Evolutionary conservation across 208 protist species (phyloP).

Genomic region (Leishmania major): DNA sequence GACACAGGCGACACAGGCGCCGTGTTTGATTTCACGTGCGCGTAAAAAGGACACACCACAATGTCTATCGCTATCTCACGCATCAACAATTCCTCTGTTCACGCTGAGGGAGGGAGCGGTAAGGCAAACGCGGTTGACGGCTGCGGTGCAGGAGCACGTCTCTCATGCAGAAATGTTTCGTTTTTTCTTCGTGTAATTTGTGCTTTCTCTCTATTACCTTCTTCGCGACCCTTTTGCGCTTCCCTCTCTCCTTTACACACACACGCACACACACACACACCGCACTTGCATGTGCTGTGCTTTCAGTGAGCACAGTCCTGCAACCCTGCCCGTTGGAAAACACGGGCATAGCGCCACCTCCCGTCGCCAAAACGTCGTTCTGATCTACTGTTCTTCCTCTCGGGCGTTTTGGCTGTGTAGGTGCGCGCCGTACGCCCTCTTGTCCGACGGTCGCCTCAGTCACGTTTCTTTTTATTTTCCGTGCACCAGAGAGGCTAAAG

Average conservation of each 20-base stretch:
- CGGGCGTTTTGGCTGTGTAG: background rate
- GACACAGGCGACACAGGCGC: background rate
- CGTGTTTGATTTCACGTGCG: background rate
- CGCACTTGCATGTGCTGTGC: background rate
- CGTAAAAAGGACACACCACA: background rate
- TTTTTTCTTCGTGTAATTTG: background rate
- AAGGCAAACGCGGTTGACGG: too few relatives aligned
- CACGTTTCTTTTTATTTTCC: background rate
- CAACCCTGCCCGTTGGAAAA: background rate
- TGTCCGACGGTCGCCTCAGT: background rate
- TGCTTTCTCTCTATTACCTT: background rate
- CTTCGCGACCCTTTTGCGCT: background rate
- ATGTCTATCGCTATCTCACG: too few relatives aligned
- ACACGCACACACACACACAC: background rate
- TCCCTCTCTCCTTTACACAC: background rate
- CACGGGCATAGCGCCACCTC: background rate
- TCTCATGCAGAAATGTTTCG: background rate
- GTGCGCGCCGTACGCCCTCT: background rate
- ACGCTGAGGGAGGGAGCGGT: too few relatives aligned
- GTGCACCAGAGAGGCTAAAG: background rate
- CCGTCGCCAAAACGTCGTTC: background rate
- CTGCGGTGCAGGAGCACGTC: background rate
- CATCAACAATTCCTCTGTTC: too few relatives aligned
- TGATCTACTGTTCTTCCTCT: background rate
- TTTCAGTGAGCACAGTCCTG: background rate